phyloP scores from a whole-genome alignment of 192 early-diverging fungal species.

The Linnemannia zychae region DNA sequence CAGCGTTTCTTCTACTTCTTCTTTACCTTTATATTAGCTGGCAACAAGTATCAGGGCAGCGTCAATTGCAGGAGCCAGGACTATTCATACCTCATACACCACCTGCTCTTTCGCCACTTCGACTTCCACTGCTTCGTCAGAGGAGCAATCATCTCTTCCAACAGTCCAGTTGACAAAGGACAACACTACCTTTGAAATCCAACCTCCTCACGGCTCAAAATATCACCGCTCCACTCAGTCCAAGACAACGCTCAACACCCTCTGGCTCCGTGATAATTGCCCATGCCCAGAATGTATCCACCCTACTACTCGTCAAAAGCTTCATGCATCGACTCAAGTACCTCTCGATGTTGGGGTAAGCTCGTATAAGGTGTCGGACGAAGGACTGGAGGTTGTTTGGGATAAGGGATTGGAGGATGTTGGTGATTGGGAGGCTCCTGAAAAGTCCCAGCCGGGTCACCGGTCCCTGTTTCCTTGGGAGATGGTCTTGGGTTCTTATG shows the following conservation, averaged over 20 bases:
- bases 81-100: slow-evolving; percentile 20
- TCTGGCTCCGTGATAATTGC: slow-evolving; percentile 76
- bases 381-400: slow-evolving; percentile 62
- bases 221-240: slow-evolving; percentile 19
- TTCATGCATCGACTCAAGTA: slow-evolving; percentile 67
- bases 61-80: slow-evolving; percentile 15
- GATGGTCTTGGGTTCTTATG: slow-evolving; percentile 52
- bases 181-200: slow-evolving; percentile 15
- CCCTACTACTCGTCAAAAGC: slow-evolving; percentile 67
- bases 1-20: background rate
- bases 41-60: background rate
- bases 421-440: slow-evolving; percentile 38
- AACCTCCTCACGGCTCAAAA: slow-evolving; percentile 12
- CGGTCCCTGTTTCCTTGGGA: slow-evolving; percentile 38
- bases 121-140: background rate
- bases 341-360: slow-evolving; percentile 59
- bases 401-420: slow-evolving; percentile 60
- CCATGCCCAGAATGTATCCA: slow-evolving; percentile 70
- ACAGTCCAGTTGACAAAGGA: slow-evolving; percentile 3
- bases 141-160: slow-evolving; percentile 3
- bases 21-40: background rate
- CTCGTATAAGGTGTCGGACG: slow-evolving; percentile 19
- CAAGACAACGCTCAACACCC: slow-evolving; percentile 28
- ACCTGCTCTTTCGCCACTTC: background rate
- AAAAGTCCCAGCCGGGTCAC: slow-evolving; percentile 42